Conservation (phyloP, 306 rosid species). For the Elaeagnus macrophylla region DNA sequence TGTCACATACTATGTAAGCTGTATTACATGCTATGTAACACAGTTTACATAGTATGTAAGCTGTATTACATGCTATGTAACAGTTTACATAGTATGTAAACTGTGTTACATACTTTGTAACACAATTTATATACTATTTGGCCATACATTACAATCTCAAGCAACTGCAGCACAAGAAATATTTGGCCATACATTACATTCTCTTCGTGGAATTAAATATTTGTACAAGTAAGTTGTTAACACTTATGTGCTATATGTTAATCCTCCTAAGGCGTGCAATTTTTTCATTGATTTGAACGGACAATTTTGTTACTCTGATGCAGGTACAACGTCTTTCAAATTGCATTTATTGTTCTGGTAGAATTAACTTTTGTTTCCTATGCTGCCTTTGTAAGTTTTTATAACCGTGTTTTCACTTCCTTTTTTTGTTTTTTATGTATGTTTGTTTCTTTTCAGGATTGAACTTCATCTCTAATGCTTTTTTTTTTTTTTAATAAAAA, state of each 20-base stretch:
- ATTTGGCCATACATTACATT: constrained; percentile 89
- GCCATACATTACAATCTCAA: too few relatives aligned
- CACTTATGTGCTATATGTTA: not conserved
- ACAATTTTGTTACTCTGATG: constrained; percentile 15
- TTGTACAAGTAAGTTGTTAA: constrained; percentile 87
- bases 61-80: too few relatives aligned
- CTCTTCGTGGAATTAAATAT: constrained; percentile 91
- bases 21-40: too few relatives aligned
- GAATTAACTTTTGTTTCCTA: constrained; percentile 87
- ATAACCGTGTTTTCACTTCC: not conserved
- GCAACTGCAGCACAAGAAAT: constrained; percentile 99
- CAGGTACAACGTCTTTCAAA: constrained; percentile 98
- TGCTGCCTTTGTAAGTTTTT: constrained; percentile 68
- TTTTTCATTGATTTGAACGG: constrained; percentile 3
- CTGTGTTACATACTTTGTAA: too few relatives aligned
- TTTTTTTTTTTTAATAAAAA: constrained; percentile 5
- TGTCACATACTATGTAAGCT: too few relatives aligned
- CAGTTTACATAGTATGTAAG: too few relatives aligned
- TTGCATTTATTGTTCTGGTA: constrained; percentile 71
- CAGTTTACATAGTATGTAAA: too few relatives aligned
- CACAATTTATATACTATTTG: too few relatives aligned
- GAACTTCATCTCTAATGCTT: constrained; percentile 11
- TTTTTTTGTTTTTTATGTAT: not conserved
- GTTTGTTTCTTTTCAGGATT: constrained; percentile 4
- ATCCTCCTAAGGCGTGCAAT: not conserved